phyloP scores from a whole-genome alignment of 2,329 filamentous ascomycete genomes.

The Epichloe brachyelytri region DNA sequence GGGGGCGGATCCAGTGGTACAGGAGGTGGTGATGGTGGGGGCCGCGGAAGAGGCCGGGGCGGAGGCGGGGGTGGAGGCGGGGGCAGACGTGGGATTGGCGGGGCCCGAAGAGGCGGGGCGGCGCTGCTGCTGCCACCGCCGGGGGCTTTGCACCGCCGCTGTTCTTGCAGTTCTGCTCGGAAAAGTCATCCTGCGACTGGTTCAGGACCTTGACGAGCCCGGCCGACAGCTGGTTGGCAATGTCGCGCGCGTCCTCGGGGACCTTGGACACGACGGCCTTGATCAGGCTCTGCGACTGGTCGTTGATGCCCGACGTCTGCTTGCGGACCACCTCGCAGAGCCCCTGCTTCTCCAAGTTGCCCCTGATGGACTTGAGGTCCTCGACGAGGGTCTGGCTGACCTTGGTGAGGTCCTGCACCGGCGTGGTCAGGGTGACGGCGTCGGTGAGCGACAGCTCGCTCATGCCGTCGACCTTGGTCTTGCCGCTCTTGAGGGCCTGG shows the following conservation, averaged over 20 bases:
- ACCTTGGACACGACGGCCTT: conserved; percentile 17
- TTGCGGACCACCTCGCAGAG: conserved; percentile 14
- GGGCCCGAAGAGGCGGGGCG: not conserved
- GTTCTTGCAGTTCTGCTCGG: conserved; percentile 16
- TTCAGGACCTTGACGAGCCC: conserved; percentile 11
- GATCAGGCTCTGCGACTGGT: conserved; percentile 14
- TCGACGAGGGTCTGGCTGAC: conserved; percentile 12
- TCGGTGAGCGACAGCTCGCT: conserved; percentile 6
- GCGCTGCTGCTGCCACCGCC: not conserved
- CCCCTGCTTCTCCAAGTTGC: conserved; percentile 13
- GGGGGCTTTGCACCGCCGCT: not conserved
- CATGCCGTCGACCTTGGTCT: conserved; percentile 6
- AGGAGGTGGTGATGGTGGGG: not conserved
- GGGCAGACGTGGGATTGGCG: not conserved
- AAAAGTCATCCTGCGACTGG: conserved; percentile 12
- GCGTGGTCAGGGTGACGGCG: conserved; percentile 6
- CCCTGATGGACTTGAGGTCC: conserved; percentile 14
- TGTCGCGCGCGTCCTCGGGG: conserved; percentile 13
- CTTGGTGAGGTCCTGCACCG: conserved; percentile 11
- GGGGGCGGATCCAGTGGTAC: not conserved
- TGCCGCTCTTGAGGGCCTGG: conserved; percentile 9
- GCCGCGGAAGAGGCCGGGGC: not conserved
- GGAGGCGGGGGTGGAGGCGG: not conserved
- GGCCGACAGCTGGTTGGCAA: conserved; percentile 14
- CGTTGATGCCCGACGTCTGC: conserved; percentile 12